Evolutionary conservation across 371 early-diverging fungal species (phyloP).

Genomic region (Mucor saturninus): DNA sequence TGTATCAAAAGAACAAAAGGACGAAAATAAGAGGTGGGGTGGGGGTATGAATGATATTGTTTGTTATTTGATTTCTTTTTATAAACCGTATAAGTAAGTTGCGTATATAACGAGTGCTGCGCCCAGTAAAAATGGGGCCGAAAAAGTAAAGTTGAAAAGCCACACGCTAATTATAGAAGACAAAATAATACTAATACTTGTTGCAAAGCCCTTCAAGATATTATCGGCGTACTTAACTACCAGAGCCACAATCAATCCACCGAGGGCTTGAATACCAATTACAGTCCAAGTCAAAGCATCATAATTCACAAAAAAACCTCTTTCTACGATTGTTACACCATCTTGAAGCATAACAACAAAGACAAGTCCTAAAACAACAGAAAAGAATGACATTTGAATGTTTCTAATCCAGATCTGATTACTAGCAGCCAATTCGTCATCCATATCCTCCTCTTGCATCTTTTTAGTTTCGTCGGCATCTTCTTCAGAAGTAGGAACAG

Average conservation of each 20-base stretch:
- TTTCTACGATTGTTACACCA: conserved; percentile 68
- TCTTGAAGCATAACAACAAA: conserved; percentile 76
- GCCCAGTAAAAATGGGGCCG: conserved; percentile 78
- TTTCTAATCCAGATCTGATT: conserved; percentile 87
- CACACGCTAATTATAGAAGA: conserved; percentile 75
- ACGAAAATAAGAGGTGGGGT: no score
- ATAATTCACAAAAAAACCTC: conserved; percentile 93
- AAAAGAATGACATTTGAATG: conserved; percentile 85
- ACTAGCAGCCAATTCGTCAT: conserved; percentile 33
- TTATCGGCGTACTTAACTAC: conserved; percentile 97
- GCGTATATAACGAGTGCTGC: conserved; percentile 77
- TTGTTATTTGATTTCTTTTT: background rate
- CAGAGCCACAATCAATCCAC: conserved; percentile 92
- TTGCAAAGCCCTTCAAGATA: conserved; percentile 96
- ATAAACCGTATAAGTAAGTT: conserved; percentile 75
- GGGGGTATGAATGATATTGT: no score
- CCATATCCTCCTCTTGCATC: conserved; percentile 24
- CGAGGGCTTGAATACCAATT: conserved; percentile 87
- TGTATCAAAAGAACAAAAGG: conserved; percentile 1
- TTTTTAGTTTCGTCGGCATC: conserved; percentile 22
- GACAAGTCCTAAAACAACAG: conserved; percentile 68
- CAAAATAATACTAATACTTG: conserved; percentile 92
- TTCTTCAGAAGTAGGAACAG: conserved; percentile 4
- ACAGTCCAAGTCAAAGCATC: conserved; percentile 76
- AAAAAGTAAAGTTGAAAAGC: conserved; percentile 78